Evolutionary conservation across 2,329 filamentous ascomycete species (phyloP).

Genomic region (Clonostachys sp.): DNA sequence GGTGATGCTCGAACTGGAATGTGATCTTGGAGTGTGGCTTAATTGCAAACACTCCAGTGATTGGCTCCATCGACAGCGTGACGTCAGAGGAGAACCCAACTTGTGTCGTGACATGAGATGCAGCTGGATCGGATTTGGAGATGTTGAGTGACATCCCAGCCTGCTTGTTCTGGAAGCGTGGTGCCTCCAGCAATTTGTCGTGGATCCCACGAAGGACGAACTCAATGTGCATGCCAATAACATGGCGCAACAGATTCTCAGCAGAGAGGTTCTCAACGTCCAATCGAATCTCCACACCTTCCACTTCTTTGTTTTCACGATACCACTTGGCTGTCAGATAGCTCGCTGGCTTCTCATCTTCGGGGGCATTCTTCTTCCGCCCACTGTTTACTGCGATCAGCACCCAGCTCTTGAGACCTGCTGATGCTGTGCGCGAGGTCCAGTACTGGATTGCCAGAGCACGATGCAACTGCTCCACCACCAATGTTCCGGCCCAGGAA

Average conservation of each 20-base stretch:
- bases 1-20: conserved; percentile 54
- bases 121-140: conserved; percentile 57
- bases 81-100: conserved; percentile 58
- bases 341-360: conserved; percentile 39
- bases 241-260: conserved; percentile 66
- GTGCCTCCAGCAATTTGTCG: conserved; percentile 51
- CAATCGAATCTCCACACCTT: conserved; percentile 61
- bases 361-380: conserved; percentile 29
- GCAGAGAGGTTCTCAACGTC: conserved; percentile 66
- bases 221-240: conserved; percentile 71
- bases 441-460: conserved; percentile 90
- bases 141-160: conserved; percentile 53
- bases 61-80: conserved; percentile 66
- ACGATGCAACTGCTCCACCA: conserved; percentile 75
- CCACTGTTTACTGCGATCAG: conserved; percentile 78
- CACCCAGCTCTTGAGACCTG: conserved; percentile 80
- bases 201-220: conserved; percentile 66
- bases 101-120: conserved; percentile 65
- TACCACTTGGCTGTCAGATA: conserved; percentile 73
- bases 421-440: conserved; percentile 49
- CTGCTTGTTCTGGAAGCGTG: conserved; percentile 56
- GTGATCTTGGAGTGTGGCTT: conserved; percentile 57
- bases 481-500: conserved; percentile 74
- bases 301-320: conserved; percentile 72
- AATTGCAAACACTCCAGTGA: conserved; percentile 72